These are phyloP conservation scores for Quercus ilex DNA, from an alignment of 306 rosid genomes.

Conservation along the genomic window DNA sequence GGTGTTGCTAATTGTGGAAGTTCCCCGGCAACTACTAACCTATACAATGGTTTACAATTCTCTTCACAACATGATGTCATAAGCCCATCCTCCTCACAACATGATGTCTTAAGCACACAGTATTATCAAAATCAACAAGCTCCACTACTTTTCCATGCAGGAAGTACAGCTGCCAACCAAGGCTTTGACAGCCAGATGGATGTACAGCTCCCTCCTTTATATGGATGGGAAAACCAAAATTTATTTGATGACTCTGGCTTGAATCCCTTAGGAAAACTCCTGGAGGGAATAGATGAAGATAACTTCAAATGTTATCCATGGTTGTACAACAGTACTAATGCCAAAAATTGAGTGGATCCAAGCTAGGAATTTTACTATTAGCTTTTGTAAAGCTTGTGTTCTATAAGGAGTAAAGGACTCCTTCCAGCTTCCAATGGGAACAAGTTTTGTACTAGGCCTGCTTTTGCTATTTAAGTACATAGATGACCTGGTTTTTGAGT, in stretches of 20 bases:
- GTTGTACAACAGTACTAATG: slow-evolving; percentile 31
- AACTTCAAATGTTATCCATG: slow-evolving; percentile 47
- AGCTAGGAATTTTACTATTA: neutral
- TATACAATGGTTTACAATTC: slow-evolving; percentile 27
- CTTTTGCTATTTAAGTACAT: neutral
- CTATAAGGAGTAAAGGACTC: neutral
- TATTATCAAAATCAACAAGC: slow-evolving; percentile 38
- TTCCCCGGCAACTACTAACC: slow-evolving; percentile 26
- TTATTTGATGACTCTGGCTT: slow-evolving; percentile 32
- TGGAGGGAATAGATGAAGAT: slow-evolving; percentile 54
- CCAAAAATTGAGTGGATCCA: slow-evolving; percentile 23
- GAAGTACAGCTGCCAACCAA: slow-evolving; percentile 20
- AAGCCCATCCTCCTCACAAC: slow-evolving; percentile 27
- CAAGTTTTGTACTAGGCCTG: neutral
- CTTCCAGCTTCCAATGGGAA: neutral
- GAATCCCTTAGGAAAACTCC: slow-evolving; percentile 44
- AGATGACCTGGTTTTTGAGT: neutral
- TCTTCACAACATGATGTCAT: slow-evolving; percentile 35
- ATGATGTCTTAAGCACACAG: slow-evolving; percentile 36
- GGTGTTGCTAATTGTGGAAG: slow-evolving; percentile 28
- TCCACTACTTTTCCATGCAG: slow-evolving; percentile 29
- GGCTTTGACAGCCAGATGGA: slow-evolving; percentile 31
- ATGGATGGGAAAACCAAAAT: slow-evolving; percentile 39
- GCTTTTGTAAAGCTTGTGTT: slow-evolving; percentile 6
- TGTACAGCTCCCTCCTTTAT: slow-evolving; percentile 36